Conservation (phyloP, 2,329 filamentous ascomycete species). For the Pestalotiopsis sp. region DNA sequence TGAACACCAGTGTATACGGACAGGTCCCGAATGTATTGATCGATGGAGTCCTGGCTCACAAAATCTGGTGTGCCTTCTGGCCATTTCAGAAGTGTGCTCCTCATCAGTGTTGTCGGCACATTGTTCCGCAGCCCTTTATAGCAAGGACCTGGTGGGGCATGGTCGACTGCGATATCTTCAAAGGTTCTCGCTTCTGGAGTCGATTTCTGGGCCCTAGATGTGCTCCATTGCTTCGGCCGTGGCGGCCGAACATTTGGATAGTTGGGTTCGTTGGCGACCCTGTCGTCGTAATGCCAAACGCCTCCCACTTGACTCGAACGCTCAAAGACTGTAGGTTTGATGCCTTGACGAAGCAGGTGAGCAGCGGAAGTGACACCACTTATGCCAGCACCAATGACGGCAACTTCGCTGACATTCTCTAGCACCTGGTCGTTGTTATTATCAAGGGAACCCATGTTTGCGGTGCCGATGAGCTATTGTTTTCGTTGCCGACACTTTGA, state of each 20-base stretch:
- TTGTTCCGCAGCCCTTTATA: constrained; percentile 69
- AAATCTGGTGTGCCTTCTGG: constrained; percentile 62
- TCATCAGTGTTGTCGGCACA: constrained; percentile 64
- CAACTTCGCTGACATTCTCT: constrained; percentile 42
- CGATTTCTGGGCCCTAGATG: constrained; percentile 11
- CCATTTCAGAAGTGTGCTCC: constrained; percentile 51
- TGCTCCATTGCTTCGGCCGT: constrained; percentile 16
- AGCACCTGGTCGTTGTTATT: constrained; percentile 9
- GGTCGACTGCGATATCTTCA: constrained; percentile 38
- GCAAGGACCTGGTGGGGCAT: constrained; percentile 57
- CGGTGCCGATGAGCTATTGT: neutral
- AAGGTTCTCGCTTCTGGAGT: constrained; percentile 18
- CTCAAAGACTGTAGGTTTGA: constrained; percentile 64
- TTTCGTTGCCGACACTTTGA: neutral
- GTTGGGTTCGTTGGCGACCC: constrained; percentile 42
- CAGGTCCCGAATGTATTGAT: constrained; percentile 64
- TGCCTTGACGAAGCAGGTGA: constrained; percentile 63
- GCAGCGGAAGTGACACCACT: constrained; percentile 65
- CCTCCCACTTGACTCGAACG: constrained; percentile 63
- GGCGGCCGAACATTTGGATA: constrained; percentile 31
- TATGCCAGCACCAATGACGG: constrained; percentile 67
- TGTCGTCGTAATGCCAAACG: constrained; percentile 67
- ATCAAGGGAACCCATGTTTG: constrained; percentile 21
- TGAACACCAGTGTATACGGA: constrained; percentile 53
- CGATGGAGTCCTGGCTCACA: constrained; percentile 58